Evolutionary conservation across 495 filamentous ascomycete species (phyloP), one percentile per base, ranked within the genome.

Genomic region (Hypoxylon fuscum): DNA sequence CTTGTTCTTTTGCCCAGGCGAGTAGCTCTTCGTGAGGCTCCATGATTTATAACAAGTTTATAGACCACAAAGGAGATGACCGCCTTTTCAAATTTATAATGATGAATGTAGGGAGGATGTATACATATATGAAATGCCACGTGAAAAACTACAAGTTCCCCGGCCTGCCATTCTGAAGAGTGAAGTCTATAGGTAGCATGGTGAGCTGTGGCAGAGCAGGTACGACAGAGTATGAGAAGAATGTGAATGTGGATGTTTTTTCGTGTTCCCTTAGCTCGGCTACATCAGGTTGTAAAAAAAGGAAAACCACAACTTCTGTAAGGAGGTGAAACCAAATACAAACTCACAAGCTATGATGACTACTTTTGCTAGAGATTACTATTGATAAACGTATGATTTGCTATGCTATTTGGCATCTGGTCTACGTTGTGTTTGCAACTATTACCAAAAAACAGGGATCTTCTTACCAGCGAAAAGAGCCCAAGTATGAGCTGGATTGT

Each of bases 1-100:
- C 86, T 34, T 82, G 76, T 3, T 74, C 72, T 4, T 73, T 72
- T n/a, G 88, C 85, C 89, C 89, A 92, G 61, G 76, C 49, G 5
- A 84, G 75, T 45, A 91, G 86, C 1, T 77, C 74, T 37, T 81
- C 76, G 61, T 77, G 68, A 27, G 64, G 52, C 2, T 79, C 74
- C 74, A 74, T 77, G 14, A 63, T 32, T n/a, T n/a, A n/a, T n/a
- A n/a, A n/a, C n/a, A n/a, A n/a, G n/a, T n/a, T n/a, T 40, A 49
- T 4, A 5, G 10, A 31, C 41, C 23, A 23, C 6, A 17, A 35
- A 22, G 10, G 3, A 12, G 35, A 14, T 4, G 3, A 7, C n/a
- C 35, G 1, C 5, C 14, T n/a, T 14, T 38, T 38, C 11, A 15
- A n/a, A 14, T 12, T 38, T n/a, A 15, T 14, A 5, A 15, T 38